phyloP scores from a whole-genome alignment of 495 filamentous ascomycete genomes.

The Aspergillus sclerotiicarbonarius region DNA sequence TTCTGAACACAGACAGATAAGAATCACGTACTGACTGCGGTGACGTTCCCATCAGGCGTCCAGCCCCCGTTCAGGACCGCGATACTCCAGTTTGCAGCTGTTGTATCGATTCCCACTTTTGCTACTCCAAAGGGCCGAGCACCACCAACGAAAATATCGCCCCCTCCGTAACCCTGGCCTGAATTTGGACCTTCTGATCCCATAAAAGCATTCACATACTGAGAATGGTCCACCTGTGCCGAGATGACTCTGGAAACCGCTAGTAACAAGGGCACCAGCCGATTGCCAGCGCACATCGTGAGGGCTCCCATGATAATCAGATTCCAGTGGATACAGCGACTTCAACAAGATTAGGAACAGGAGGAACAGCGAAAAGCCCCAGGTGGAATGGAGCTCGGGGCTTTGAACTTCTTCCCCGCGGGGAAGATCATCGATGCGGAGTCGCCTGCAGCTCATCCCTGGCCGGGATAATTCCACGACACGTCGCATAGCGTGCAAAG shows the following conservation, averaged over 20 bases:
- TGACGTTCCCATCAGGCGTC: conserved; percentile 57
- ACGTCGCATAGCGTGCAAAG: neutral
- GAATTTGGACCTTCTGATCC: conserved; percentile 35
- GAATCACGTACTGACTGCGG: conserved; percentile 48
- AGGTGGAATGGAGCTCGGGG: neutral
- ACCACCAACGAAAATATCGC: conserved; percentile 68
- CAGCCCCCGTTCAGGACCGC: conserved; percentile 54
- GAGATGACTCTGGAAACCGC: conserved; percentile 3
- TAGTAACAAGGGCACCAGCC: conserved; percentile 4
- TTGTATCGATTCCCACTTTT: conserved; percentile 64
- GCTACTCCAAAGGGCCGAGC: conserved; percentile 63
- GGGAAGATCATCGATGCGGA: neutral
- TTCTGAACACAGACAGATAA: neutral
- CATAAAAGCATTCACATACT: conserved; percentile 47
- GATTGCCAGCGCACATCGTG: neutral
- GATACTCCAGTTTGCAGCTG: conserved; percentile 51
- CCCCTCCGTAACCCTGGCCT: conserved; percentile 44
- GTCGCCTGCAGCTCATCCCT: neutral
- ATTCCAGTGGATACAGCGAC: neutral
- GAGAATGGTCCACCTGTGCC: conserved; percentile 35
- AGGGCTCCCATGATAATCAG: conserved; percentile 7
- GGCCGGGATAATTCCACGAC: neutral
- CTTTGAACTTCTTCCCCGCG: neutral
- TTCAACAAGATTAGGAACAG: neutral
- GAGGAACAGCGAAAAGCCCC: neutral